Base-by-base conservation (phyloP, 768 basidiomycete species). In the Macrolepiota albuminosa region DNA sequence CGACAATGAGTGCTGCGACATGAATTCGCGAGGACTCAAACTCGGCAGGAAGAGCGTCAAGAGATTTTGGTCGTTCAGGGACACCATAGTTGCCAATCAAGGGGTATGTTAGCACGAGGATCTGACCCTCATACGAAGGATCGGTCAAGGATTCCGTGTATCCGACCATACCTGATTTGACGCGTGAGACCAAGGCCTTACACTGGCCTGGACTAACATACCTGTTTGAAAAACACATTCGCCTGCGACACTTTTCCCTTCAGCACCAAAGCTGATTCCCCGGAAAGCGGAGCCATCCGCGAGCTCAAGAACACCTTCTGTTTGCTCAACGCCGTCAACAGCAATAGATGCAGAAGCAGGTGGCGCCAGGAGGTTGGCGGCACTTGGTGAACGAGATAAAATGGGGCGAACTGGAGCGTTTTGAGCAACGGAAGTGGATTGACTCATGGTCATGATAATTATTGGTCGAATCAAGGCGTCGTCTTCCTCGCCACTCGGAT, bases 181-280 rank as follows among this genome's bases (percentile, higher is more conserved):
- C 37, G 48, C 52, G 57, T 61, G 56, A 62, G 54, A 56, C 29
- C 58, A 60, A 60, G 46, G 54, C 56, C 50, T 16, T 10, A 37
- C 43, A 51, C n/a, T 45, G 39, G 37, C 40, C 36, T 53, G 47
- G 29, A 52, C 45, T 45, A 46, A 68, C 88, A 72, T 69, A 95
- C 97, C 97, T 43, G 97, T 99, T 79, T 98, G 96, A 78, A 99
- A 99, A 69, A 99, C 97, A 73, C 97, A 98, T 84, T 99, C 97
- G 67, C 97, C 97, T 18, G 96, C 83, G 36, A 96, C 81, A 69
- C 92, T 95, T 75, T 93, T 95, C 49, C 82, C 84, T 67, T 93
- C 83, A 4, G 93, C 94, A 68, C 97, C 97, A 70, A 99, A 98
- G 69, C 90, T 93, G 71, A 91, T 87, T 39, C 97, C 97, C 58